Evolutionary conservation across 169 alveolate species (phyloP).

Genomic region (Plasmodium adleri): DNA sequence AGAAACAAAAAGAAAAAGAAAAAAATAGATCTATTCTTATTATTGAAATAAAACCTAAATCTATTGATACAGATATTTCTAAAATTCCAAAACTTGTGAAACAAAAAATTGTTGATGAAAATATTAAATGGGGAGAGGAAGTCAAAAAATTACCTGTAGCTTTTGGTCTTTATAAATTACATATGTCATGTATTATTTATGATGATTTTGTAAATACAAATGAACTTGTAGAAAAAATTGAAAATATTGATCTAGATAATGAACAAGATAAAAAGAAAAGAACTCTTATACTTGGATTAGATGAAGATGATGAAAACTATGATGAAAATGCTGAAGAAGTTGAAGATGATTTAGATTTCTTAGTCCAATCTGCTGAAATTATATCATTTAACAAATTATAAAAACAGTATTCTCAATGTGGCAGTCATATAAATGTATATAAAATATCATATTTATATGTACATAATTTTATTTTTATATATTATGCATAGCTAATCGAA

Average conservation of each 20-base stretch:
- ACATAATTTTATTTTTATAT: too few species aligned
- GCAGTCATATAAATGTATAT: too few species aligned
- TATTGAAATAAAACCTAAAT: conserved; percentile 88
- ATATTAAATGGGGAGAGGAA: conserved; percentile 91
- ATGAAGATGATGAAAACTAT: conserved; percentile 82
- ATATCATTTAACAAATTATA: conserved; percentile 89
- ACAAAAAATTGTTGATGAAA: conserved; percentile 85
- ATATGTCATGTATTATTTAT: conserved; percentile 88
- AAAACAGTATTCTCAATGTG: neutral
- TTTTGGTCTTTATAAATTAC: conserved; percentile 89
- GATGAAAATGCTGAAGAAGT: conserved; percentile 80
- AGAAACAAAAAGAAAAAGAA: conserved; percentile 83
- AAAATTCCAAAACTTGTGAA: conserved; percentile 85
- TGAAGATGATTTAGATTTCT: conserved; percentile 83
- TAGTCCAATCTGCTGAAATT: conserved; percentile 90
- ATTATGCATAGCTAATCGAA: too few species aligned
- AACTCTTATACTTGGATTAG: conserved; percentile 52
- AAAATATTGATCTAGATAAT: conserved; percentile 85
- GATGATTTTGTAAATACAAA: conserved; percentile 90
- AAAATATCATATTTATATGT: too few species aligned
- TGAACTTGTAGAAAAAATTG: conserved; percentile 86
- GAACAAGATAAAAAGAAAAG: conserved; percentile 86
- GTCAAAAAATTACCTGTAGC: conserved; percentile 89
- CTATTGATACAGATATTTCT: conserved; percentile 86
- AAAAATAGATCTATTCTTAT: conserved; percentile 87